Conservation (phyloP, 345 rosid genomes). For the Pelargonium nanum region DNA sequence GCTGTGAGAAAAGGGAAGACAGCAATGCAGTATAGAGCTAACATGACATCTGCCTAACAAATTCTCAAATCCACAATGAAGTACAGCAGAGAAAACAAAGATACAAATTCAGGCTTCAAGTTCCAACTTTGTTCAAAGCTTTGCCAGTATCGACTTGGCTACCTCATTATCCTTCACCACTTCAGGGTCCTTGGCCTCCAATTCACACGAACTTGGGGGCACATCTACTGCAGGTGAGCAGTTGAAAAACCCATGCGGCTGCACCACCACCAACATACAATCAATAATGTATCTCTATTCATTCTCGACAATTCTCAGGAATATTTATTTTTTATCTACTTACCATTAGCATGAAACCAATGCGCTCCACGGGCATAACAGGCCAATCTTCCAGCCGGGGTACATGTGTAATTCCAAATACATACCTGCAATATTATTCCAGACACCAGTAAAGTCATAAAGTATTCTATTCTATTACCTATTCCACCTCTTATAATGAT, state of each 20-base stretch:
- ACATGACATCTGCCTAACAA: no score
- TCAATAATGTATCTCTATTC: no score
- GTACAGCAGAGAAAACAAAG: no score
- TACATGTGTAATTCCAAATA: slow-evolving; percentile 79
- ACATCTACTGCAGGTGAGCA: slow-evolving; percentile 94
- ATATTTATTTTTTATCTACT: neutral
- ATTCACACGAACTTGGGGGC: slow-evolving; percentile 68
- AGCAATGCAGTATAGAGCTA: no score
- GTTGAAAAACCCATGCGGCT: slow-evolving; percentile 97
- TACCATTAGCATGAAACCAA: slow-evolving; percentile 87
- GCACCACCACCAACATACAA: slow-evolving; percentile 14
- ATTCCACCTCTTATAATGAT: no score
- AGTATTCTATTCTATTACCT: no score
- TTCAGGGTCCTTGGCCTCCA: slow-evolving; percentile 52
- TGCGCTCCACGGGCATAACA: slow-evolving; percentile 77
- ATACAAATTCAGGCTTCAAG: no score
- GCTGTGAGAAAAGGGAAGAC: no score
- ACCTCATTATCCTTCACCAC: slow-evolving; percentile 36
- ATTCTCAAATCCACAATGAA: no score
- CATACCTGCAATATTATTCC: slow-evolving; percentile 41
- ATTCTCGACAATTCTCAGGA: neutral
- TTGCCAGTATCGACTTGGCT: slow-evolving; percentile 43
- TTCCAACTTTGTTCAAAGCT: slow-evolving; percentile 60
- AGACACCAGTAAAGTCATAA: neutral
- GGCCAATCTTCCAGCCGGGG: slow-evolving; percentile 97